These are phyloP conservation scores for Kuraishia capsulata DNA, from an alignment of 805 yeast genomes.

Conservation along the genomic window DNA sequence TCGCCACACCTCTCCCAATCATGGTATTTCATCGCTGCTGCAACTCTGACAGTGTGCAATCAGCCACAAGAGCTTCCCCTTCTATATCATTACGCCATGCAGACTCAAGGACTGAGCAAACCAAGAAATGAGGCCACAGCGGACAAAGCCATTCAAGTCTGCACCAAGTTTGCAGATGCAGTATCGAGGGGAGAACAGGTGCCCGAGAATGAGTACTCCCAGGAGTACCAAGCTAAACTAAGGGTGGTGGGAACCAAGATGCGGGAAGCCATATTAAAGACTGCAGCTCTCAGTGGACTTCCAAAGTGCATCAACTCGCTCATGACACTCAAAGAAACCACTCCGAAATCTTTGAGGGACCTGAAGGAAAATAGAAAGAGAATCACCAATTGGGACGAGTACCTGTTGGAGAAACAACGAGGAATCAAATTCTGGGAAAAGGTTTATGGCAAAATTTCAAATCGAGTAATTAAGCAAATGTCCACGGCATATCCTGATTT, in stretches of 20 bases:
- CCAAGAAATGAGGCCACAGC: constrained; percentile 10
- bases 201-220: constrained; percentile 23
- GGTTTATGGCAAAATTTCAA: constrained; percentile 68
- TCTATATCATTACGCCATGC: constrained; percentile 60
- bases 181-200: constrained; percentile 6
- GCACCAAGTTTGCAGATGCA: constrained; percentile 9
- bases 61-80: constrained; percentile 73
- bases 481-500: constrained; percentile 75
- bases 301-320: constrained; percentile 81
- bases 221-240: constrained; percentile 21
- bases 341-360: constrained; percentile 43
- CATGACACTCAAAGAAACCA: constrained; percentile 49
- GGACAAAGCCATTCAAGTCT: constrained; percentile 15
- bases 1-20: constrained; percentile 44
- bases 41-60: constrained; percentile 74
- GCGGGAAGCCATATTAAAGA: constrained; percentile 71
- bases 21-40: constrained; percentile 79
- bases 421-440: constrained; percentile 66
- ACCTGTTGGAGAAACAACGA: constrained; percentile 17
- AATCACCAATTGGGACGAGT: constrained; percentile 8
- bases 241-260: constrained; percentile 28
- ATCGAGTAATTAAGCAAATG: constrained; percentile 60
- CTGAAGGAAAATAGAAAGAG: constrained; percentile 6
- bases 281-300: constrained; percentile 72
- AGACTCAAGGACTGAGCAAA: constrained; percentile 8